Conservation (phyloP, 2,329 filamentous ascomycete species). For the Trichoderma pleuroti region DNA sequence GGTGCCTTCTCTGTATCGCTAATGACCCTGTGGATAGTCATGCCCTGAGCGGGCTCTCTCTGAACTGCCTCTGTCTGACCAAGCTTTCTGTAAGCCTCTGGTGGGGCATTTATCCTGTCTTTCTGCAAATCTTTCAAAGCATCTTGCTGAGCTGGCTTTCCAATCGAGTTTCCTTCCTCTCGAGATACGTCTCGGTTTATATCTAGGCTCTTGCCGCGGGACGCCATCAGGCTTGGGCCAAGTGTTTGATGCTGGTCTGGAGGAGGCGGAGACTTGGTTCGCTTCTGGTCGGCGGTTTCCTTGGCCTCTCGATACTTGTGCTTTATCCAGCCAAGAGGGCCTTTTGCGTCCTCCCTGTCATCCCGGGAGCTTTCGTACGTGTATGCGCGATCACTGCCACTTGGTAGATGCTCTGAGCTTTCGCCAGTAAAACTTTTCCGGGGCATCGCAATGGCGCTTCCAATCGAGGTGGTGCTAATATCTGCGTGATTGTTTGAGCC, state of each 20-base stretch:
- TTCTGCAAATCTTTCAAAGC: background rate
- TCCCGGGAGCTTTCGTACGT: slow-evolving; percentile 41
- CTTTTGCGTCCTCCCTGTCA: slow-evolving; percentile 50
- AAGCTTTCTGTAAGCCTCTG: slow-evolving; percentile 1
- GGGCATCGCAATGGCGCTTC: slow-evolving; percentile 53
- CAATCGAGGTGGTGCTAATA: slow-evolving; percentile 64
- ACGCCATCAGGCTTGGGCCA: slow-evolving; percentile 31
- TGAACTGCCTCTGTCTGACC: background rate
- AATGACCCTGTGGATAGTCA: slow-evolving; percentile 12
- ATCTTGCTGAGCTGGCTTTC: background rate
- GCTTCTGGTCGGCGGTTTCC: slow-evolving; percentile 52
- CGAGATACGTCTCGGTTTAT: slow-evolving; percentile 38
- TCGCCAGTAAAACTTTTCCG: slow-evolving; percentile 52
- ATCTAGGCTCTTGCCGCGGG: slow-evolving; percentile 48
- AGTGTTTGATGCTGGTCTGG: slow-evolving; percentile 28
- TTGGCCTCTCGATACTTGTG: slow-evolving; percentile 59
- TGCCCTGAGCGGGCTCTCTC: background rate
- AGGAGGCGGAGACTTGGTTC: slow-evolving; percentile 54
- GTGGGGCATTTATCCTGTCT: background rate
- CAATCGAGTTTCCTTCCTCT: slow-evolving; percentile 13
- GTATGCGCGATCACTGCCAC: slow-evolving; percentile 38
- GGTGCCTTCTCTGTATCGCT: background rate
- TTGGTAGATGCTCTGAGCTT: slow-evolving; percentile 44
- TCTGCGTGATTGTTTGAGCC: slow-evolving; percentile 62
- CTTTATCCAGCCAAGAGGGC: slow-evolving; percentile 56